These are phyloP conservation scores for Lagenidium sp. DNA, from an alignment of 352 stramenopile species.

Conservation along the genomic window DNA sequence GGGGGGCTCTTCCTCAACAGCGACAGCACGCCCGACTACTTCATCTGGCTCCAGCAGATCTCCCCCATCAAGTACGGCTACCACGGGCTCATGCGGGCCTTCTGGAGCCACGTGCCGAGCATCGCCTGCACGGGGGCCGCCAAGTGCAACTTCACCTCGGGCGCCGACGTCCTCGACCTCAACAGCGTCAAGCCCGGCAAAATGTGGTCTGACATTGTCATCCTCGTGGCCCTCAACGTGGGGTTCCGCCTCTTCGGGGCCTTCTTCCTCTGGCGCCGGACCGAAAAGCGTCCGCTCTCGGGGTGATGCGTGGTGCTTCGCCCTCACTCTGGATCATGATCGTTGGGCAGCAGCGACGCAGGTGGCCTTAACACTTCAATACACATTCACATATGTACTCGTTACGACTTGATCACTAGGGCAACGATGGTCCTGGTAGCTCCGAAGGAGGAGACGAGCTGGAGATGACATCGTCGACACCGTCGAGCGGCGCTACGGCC, in stretches of 20 bases:
- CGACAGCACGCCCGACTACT: slow-evolving; percentile 25
- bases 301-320: too few relatives aligned
- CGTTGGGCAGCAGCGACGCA: too few relatives aligned
- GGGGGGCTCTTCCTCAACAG: slow-evolving; percentile 29
- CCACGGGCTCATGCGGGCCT: slow-evolving; percentile 17
- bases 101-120: slow-evolving; percentile 15
- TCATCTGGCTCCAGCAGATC: slow-evolving; percentile 26
- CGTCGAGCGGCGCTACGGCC: too few relatives aligned
- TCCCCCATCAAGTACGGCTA: slow-evolving; percentile 35
- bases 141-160: slow-evolving; percentile 11
- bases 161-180: slow-evolving; percentile 16
- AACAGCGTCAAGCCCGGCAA: slow-evolving; percentile 13
- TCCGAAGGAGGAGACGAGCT: too few relatives aligned
- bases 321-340: too few relatives aligned
- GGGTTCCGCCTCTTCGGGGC: slow-evolving; percentile 16
- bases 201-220: slow-evolving; percentile 13
- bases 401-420: too few relatives aligned
- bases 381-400: too few relatives aligned
- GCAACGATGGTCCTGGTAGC: too few relatives aligned
- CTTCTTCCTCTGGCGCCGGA: slow-evolving; percentile 19
- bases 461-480: too few relatives aligned
- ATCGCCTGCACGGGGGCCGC: slow-evolving; percentile 14
- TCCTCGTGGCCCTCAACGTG: slow-evolving; percentile 18
- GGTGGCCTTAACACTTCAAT: too few relatives aligned
- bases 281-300: slow-evolving; percentile 3